Base-by-base conservation (phyloP, 2,329 filamentous ascomycete genomes). In the Aspergillus eucalypticola region DNA sequence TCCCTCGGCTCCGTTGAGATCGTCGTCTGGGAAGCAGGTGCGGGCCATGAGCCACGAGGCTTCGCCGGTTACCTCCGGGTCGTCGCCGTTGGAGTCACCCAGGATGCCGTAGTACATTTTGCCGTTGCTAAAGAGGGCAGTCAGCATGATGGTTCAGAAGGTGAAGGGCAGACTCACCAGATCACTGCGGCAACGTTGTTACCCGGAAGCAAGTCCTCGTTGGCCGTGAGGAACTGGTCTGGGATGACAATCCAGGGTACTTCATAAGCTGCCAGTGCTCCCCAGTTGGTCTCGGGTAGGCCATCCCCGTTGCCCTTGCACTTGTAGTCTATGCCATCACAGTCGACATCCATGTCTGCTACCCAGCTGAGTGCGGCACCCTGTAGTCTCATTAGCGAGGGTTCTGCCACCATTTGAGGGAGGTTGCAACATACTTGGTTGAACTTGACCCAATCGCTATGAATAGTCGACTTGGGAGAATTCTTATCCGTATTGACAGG, bases 31-130 rank as follows among this genome's bases (percentile, higher is more conserved):
- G 60, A 74, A 74, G 17, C 72, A 74, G 1, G 71, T 71, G 2
- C 70, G 68, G 8, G 72, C 71, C 69, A 74, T 70, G n/a, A 74
- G 44, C 72, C 72, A 74, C 2, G 72, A 74, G 7, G 71, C 72
- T 50, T 74, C 72, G 4, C 72, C 72, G 8, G 70, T 73, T 15
- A 72, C 68, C 42, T 73, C 49, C 5, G 72, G 72, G 5, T 29
- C 42, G 44, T 73, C 67, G 3, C 69, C 68, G 54, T 74, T 65
- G 6, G 71, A 64, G 49, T 74, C 72, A 3, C 71, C 72, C n/a
- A 69, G 68, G 27, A 74, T 72, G 1, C 71, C 72, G 44, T 73
- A 74, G 58, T 71, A 73, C 69, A 74, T 74, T 5, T 73, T 71
- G 8, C 68, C 67, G 15, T 71, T 56, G 38, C 72, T 74, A 29